A percentile compares a stretch with the other conserved stretches of the same genome.
phyloP scores from a whole-genome alignment of 2,329 filamentous ascomycete genomes.

The Xylaria sp. region DNA sequence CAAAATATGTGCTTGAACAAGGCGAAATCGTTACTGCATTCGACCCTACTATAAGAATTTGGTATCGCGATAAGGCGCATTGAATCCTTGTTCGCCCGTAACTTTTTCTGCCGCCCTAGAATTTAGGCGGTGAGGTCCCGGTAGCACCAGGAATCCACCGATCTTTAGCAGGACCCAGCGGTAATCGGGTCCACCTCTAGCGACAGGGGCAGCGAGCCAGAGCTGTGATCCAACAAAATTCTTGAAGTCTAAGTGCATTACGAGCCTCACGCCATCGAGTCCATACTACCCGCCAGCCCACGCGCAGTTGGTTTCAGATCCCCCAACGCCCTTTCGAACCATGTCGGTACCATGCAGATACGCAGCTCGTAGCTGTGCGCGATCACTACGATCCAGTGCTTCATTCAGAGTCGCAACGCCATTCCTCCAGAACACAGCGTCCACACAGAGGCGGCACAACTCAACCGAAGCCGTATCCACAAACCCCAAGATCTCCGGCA shows the following conservation, averaged over 20 bases:
- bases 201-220: slow-evolving; percentile 29
- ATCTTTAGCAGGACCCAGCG: slow-evolving; percentile 12
- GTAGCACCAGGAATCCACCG: slow-evolving; percentile 6
- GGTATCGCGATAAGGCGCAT: slow-evolving; percentile 36
- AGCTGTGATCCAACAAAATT: slow-evolving; percentile 45
- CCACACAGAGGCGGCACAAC: slow-evolving; percentile 80
- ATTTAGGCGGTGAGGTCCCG: slow-evolving; percentile 47
- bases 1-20: slow-evolving; percentile 38
- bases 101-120: slow-evolving; percentile 44
- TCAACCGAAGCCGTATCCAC: slow-evolving; percentile 76
- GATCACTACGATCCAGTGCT: slow-evolving; percentile 65
- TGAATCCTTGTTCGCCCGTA: slow-evolving; percentile 33
- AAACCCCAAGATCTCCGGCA: slow-evolving; percentile 91
- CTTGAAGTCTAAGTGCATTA: slow-evolving; percentile 40
- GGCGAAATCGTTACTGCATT: slow-evolving; percentile 28
- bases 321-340: slow-evolving; percentile 45
- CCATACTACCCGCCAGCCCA: slow-evolving; percentile 28
- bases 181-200: slow-evolving; percentile 23
- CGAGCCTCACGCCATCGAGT: slow-evolving; percentile 37
- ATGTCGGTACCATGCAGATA: slow-evolving; percentile 73
- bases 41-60: slow-evolving; percentile 33
- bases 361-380: slow-evolving; percentile 72
- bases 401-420: slow-evolving; percentile 59
- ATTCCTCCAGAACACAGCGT: slow-evolving; percentile 59
- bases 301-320: slow-evolving; percentile 32